phyloP scores from a whole-genome alignment of 768 basidiomycete species.

The Lentinula boryana region DNA sequence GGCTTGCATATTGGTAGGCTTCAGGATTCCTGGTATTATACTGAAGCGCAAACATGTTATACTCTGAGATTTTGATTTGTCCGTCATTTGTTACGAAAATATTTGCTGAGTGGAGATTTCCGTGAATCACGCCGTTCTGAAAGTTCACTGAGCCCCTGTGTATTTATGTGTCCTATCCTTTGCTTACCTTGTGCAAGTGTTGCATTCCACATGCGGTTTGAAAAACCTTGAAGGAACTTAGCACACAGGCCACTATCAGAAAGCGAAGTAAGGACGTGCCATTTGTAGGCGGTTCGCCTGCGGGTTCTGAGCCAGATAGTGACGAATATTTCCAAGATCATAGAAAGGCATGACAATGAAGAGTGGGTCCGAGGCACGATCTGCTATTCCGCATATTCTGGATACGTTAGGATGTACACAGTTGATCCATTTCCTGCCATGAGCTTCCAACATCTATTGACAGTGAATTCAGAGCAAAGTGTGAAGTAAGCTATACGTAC shows the following conservation, averaged over 20 bases:
- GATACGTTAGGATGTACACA: constrained; percentile 16
- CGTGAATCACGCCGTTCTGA: constrained; percentile 18
- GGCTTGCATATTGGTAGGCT: constrained; percentile 20
- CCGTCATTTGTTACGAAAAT: constrained; percentile 15
- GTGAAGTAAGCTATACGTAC: background rate
- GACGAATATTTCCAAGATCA: constrained; percentile 13
- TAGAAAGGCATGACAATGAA: constrained; percentile 15
- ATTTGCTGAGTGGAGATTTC: constrained; percentile 19
- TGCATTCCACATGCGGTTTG: constrained; percentile 19
- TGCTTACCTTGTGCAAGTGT: constrained; percentile 16
- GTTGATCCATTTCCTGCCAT: constrained; percentile 16
- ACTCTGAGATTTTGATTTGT: constrained; percentile 16
- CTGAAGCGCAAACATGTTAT: constrained; percentile 16
- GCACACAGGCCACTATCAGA: background rate
- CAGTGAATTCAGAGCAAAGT: background rate
- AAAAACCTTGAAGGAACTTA: constrained; percentile 10
- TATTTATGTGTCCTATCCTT: background rate
- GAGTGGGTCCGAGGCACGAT: constrained; percentile 16
- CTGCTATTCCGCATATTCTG: constrained; percentile 17
- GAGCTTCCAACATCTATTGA: constrained; percentile 12
- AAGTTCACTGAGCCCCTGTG: background rate
- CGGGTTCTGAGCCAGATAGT: constrained; percentile 15
- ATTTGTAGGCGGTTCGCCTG: constrained; percentile 14
- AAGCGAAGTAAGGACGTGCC: background rate
- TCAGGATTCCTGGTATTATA: constrained; percentile 12